A percentile compares a stretch with the other conserved stretches of the same genome.
phyloP scores from a whole-genome alignment of 2,329 filamentous ascomycete species.

The Neospermospora avenae region DNA sequence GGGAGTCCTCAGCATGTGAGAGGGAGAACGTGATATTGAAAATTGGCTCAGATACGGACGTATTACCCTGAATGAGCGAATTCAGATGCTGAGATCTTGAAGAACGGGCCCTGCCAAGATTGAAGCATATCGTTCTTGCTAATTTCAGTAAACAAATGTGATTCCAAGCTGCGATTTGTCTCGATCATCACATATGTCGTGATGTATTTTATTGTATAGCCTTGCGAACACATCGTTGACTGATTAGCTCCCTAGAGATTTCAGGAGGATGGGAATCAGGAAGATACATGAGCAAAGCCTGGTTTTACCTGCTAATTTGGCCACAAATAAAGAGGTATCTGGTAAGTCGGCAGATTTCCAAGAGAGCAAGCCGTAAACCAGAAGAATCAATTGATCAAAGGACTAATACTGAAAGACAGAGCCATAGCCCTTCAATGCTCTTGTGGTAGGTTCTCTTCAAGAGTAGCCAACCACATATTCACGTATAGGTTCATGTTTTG shows the following conservation, averaged over 20 bases:
- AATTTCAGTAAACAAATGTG: background rate
- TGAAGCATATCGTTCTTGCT: background rate
- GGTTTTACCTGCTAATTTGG: no score
- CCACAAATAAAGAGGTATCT: no score
- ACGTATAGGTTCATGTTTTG: constrained; percentile 24
- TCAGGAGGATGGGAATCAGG: no score
- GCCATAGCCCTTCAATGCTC: background rate
- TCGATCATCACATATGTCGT: background rate
- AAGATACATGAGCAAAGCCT: no score
- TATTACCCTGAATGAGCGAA: no score
- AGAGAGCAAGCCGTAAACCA: no score
- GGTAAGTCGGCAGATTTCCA: no score
- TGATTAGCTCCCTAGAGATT: no score
- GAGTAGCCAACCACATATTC: constrained; percentile 10
- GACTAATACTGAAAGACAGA: background rate
- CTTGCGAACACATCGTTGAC: no score
- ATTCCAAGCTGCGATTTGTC: background rate
- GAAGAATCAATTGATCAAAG: background rate
- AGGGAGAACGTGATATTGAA: no score
- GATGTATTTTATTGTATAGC: background rate
- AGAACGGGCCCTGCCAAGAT: background rate
- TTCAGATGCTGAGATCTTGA: background rate
- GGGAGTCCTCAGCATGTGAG: no score
- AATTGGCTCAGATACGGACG: no score
- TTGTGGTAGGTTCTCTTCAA: background rate